phyloP scores from a whole-genome alignment of 768 basidiomycete species.

The Lanmaoa pseudosensibilis region DNA sequence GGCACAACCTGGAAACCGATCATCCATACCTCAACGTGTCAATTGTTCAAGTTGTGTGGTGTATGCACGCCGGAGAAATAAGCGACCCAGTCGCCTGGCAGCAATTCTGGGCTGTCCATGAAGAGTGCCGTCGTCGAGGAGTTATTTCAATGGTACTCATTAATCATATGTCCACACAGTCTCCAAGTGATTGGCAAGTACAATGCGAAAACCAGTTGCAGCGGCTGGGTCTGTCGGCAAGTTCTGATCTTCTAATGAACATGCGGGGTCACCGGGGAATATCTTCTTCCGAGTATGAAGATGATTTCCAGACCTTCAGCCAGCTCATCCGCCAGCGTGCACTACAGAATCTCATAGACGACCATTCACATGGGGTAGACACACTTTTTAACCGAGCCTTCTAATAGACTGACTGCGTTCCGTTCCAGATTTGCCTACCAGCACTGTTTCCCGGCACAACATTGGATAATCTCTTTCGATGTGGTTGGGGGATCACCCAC shows the following conservation, averaged over 20 bases:
- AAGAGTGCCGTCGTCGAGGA: neutral
- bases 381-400: neutral
- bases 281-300: neutral
- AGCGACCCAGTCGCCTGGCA: neutral
- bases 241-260: neutral
- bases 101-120: neutral
- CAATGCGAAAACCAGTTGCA: neutral
- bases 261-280: neutral
- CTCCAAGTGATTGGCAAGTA: neutral
- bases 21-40: neutral
- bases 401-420: neutral
- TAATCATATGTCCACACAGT: neutral
- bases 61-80: neutral
- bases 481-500: neutral
- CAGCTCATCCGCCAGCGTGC: neutral
- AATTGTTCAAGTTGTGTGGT: neutral
- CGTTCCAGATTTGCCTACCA: neutral
- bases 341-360: neutral
- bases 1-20: neutral
- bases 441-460: neutral
- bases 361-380: neutral
- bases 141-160: neutral
- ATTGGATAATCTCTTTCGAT: neutral
- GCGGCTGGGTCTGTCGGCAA: neutral
- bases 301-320: neutral